Percentiles rank a stretch among this genome's conserved stretches.
Conservation (phyloP, 2,329 filamentous ascomycete genomes). For the Fusarium torreyae region DNA sequence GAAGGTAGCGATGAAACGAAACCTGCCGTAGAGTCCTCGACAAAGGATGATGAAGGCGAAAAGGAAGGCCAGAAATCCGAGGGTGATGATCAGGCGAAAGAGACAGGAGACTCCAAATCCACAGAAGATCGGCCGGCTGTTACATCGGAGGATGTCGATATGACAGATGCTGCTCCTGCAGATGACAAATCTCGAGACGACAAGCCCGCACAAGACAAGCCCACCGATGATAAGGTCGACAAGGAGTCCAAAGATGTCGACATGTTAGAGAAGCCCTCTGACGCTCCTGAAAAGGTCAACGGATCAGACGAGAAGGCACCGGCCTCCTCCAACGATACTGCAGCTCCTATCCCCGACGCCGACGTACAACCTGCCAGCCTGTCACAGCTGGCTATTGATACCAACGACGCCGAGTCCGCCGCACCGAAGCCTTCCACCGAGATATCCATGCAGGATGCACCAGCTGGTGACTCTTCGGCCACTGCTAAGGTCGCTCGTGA, state of each 20-base stretch:
- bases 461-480: constrained; percentile 50
- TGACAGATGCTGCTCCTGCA: constrained; percentile 28
- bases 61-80: constrained; percentile 36
- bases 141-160: constrained; percentile 33
- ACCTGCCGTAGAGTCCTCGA: constrained; percentile 8
- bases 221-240: constrained; percentile 15
- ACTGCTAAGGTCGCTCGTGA: constrained; percentile 77
- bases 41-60: constrained; percentile 26
- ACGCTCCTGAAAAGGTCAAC: constrained; percentile 35
- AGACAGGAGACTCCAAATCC: constrained; percentile 17
- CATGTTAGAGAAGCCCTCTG: constrained; percentile 47
- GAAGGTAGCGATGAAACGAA: constrained; percentile 35
- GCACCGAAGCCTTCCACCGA: constrained; percentile 56
- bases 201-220: constrained; percentile 14
- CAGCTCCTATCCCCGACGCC: constrained; percentile 53
- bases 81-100: constrained; percentile 17
- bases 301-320: constrained; percentile 30
- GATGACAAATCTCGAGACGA: constrained; percentile 23
- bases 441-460: constrained; percentile 68
- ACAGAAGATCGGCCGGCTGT: constrained; percentile 6
- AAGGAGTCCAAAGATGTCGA: constrained; percentile 45
- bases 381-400: constrained; percentile 58
- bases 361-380: constrained; percentile 57
- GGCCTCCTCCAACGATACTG: constrained; percentile 32
- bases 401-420: constrained; percentile 51